A percentile compares a stretch with the other conserved stretches of the same genome.
Evolutionary conservation across 1,139 yeast genomes (phyloP).

Genomic region (Ashbya aceris): DNA sequence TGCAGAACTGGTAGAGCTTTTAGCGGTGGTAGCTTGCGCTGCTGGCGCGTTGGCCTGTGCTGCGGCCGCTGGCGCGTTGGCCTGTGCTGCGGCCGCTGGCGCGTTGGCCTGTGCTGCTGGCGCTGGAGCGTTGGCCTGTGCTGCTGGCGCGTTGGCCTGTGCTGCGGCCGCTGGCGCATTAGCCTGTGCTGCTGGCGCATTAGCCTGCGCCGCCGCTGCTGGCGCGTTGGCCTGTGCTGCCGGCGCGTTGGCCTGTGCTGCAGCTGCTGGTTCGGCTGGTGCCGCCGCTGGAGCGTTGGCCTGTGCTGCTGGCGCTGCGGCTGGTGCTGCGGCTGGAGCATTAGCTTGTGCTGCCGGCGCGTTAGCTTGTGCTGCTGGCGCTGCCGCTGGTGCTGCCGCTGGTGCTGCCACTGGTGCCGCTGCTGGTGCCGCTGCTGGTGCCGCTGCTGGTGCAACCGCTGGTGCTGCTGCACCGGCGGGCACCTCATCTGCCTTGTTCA

Average conservation of each 20-base stretch:
- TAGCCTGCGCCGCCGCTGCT: neutral
- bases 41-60: neutral
- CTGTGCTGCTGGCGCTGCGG: constrained; percentile 6
- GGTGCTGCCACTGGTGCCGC: constrained; percentile 7
- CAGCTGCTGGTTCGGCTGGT: constrained; percentile 1
- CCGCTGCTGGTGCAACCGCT: constrained; percentile 9
- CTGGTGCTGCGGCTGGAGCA: constrained; percentile 5
- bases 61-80: neutral
- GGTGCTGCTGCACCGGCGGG: constrained; percentile 10
- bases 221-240: constrained; percentile 7
- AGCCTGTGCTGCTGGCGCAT: constrained; percentile 4
- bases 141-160: neutral
- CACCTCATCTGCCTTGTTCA: constrained; percentile 5
- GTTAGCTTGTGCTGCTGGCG: constrained; percentile 4
- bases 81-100: constrained; percentile 7
- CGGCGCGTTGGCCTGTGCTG: constrained; percentile 6
- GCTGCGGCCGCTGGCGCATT: constrained; percentile 9
- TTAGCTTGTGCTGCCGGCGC: constrained; percentile 9
- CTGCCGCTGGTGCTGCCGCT: constrained; percentile 7
- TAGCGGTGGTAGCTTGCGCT: neutral
- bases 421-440: constrained; percentile 8
- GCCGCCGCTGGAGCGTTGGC: constrained; percentile 1
- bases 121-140: neutral
- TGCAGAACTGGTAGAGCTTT: neutral
- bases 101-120: constrained; percentile 6